A percentile compares a stretch with the other conserved stretches of the same genome.
Conservation (phyloP, 1,284 basidiomycete species). For the Cutaneotrichosporon spelunceum region DNA sequence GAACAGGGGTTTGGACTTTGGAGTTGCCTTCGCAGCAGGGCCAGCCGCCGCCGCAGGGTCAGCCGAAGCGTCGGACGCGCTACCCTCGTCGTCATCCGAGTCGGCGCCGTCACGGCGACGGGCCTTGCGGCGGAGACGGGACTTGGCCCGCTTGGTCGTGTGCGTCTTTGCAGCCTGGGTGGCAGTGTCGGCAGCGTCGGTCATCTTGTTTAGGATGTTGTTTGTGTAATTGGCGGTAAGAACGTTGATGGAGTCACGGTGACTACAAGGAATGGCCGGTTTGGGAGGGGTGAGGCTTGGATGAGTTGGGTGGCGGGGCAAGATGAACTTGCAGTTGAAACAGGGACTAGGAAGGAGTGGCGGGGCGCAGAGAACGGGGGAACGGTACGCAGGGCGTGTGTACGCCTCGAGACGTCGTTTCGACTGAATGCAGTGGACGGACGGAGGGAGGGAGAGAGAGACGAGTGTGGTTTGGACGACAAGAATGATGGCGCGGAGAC, state of each 20-base stretch:
- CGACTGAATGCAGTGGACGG: not conserved
- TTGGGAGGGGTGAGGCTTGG: too few species aligned
- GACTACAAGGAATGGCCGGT: not conserved
- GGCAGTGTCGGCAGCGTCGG: conserved; percentile 12
- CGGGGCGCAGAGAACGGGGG: not conserved
- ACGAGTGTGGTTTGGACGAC: not conserved
- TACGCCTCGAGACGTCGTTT: not conserved
- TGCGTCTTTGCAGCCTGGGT: conserved; percentile 9
- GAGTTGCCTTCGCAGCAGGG: not conserved
- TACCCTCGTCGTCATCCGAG: conserved; percentile 13
- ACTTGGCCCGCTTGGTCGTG: conserved; percentile 2
- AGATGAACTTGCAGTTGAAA: not conserved
- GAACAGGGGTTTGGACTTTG: conserved; percentile 22
- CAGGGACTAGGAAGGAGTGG: not conserved
- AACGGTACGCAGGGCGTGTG: not conserved
- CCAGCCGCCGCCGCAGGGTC: not conserved
- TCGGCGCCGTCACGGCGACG: conserved; percentile 22
- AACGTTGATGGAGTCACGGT: not conserved
- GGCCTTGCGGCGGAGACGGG: conserved; percentile 13
- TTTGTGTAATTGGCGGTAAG: not conserved
- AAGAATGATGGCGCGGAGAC: not conserved
- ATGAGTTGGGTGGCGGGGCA: conserved; percentile 8
- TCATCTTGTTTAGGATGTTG: conserved; percentile 13
- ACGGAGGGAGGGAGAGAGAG: not conserved
- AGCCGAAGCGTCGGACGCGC: conserved; percentile 9